Evolutionary conservation across 768 basidiomycete genomes (phyloP), one percentile per base, ranked within the genome.

Genomic region (Lactarius akahatsu): DNA sequence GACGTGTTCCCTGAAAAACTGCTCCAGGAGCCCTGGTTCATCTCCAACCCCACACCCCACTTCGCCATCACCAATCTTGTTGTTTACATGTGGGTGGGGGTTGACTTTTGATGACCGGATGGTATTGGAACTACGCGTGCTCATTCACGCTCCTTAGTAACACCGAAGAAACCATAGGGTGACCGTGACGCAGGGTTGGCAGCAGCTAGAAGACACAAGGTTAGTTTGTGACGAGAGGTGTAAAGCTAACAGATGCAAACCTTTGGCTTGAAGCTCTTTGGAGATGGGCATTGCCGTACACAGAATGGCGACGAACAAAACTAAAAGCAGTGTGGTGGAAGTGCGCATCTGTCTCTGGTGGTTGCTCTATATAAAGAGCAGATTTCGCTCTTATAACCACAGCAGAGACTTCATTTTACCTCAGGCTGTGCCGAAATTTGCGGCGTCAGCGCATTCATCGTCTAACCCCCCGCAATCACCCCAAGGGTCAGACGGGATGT

Each of bases 1-100:
- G 45, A 47, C 45, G 47, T 10, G 7, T 10, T 6, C 43, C 20
- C 8, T 0, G 20, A 20, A 11, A 52, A 26, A 26, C 23, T 15
- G 13, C 23, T 7, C 47, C n/a, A 15, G 13, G 23, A 26, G 2
- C 13, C 4, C 4, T 26, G 7, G 15, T 41, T 23, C 23, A 15
- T 50, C 23, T 23, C 50, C 1, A 52, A 15, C 3, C 23, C 6
- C 26, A 23, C 47, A 78, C 85, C 71, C 75, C 47, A 77, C 85
- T 71, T 75, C 11, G 11, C 26, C 26, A 28, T 26, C 50, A 15
- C 50, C 23, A 16, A 52, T 52, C 26, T 26, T 26, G n/a, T 23
- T 50, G 47, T 50, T 23, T 13, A 50, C 11, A 52, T 26, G 26
- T 52, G 23, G 7, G 26, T 52, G 23, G 7, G 50, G 26, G 23